Base-by-base conservation (phyloP, 164 flowering plant genomes). In the Magnolia kwangsiensis region DNA sequence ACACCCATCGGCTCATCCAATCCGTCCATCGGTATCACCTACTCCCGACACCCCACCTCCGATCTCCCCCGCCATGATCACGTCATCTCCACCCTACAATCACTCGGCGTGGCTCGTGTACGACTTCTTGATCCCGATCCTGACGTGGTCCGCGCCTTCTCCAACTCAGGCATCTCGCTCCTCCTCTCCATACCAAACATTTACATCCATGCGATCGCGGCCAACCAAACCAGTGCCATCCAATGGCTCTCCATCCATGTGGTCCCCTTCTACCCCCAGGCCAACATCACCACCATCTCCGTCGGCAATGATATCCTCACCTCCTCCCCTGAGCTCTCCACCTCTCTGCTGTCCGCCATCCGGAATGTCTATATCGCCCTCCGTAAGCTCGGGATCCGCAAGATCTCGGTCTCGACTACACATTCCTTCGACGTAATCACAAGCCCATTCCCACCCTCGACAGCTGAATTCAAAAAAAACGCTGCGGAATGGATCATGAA, bases 211-310 rank as follows among this genome's bases (percentile, higher is more conserved):
- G 71, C 83, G 69, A 67, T 94, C 80, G 89, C 98, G 20, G 50
- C 86, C 65, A 94, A 92, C 78, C 88, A 85, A 71, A 86, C 98
- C 64, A 49, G 73, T 72, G 94, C 98, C 45, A 67, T 78, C 68
- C 72, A 69, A 2, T 94, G 92, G 94, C 85, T 92, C 67, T 83
- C 78, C 85, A 51, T 21, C 77, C 88, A 89, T 79, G 89, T 93
- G 73, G 78, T 89, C 51, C 95, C 96, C 19, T 90, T 84, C 88
- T 83, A 88, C 81, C 98, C 96, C 0, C 88, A 95, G 3, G 81
- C 91, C 50, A 80, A 64, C 65, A 85, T 95, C 81, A 37, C 90
- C 72, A 67, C 85, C 50, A 87, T 95, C 78, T 95, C 98, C 70
- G 89, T 90, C 29, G 97, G 98, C 1, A 72, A 85, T 73, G 84